phyloP scores from a whole-genome alignment of 192 early-diverging fungal genomes.

The Backusella australiensis region DNA sequence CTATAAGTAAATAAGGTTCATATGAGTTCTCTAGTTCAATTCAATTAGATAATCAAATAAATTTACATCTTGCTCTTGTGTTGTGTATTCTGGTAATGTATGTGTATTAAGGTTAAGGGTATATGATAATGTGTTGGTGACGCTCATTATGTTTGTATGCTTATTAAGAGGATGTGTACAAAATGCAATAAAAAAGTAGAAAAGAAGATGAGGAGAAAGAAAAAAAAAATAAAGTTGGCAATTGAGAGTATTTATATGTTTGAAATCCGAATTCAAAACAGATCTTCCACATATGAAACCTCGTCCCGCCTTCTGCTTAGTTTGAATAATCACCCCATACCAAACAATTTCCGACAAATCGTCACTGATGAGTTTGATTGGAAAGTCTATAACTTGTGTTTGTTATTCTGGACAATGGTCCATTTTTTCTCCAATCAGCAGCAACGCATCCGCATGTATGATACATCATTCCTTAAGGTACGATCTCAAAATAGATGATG shows the following conservation, averaged over 20 bases:
- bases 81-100: background rate
- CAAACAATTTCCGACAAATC: too few species aligned
- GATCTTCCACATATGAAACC: background rate
- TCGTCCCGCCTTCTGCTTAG: background rate
- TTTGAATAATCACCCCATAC: too few species aligned
- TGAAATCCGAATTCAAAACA: background rate
- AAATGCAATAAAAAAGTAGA: background rate
- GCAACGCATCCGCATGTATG: too few species aligned
- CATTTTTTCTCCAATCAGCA: too few species aligned
- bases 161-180: background rate
- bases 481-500: too few species aligned
- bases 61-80: background rate
- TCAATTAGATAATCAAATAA: background rate
- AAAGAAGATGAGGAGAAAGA: background rate
- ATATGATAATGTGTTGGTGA: background rate
- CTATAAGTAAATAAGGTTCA: background rate
- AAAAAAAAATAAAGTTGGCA: background rate
- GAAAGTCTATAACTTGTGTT: too few species aligned
- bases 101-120: background rate
- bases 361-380: too few species aligned
- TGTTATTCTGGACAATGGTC: too few species aligned
- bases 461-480: too few species aligned
- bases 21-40: background rate
- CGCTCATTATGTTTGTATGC: background rate
- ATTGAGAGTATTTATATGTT: background rate